Conservation (phyloP, 768 basidiomycete species). For the Fibroporia radiculosa region DNA sequence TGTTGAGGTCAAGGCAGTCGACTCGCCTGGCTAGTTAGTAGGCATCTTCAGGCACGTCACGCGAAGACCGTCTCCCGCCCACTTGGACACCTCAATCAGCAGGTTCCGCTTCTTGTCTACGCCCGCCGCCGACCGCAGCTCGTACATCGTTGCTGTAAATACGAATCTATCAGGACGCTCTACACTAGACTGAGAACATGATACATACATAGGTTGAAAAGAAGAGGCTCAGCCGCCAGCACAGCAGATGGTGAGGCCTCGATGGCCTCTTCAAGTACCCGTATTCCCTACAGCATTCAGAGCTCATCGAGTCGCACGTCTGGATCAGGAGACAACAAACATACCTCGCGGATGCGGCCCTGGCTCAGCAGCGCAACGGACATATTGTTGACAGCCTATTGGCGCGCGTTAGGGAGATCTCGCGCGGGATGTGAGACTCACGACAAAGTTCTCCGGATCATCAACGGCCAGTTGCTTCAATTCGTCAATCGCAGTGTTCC, state of each 20-base stretch:
- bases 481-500: conserved; percentile 42
- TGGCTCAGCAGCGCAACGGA: conserved; percentile 64
- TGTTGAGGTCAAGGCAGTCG: too few species aligned
- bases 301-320: neutral
- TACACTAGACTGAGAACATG: neutral
- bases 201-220: conserved; percentile 75
- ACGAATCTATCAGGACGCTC: neutral
- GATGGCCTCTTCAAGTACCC: conserved; percentile 57
- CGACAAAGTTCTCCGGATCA: conserved; percentile 57
- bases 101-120: conserved; percentile 71
- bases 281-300: conserved; percentile 45
- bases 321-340: conserved; percentile 8
- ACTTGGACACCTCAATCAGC: conserved; percentile 70
- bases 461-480: conserved; percentile 37
- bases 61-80: conserved; percentile 79
- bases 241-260: conserved; percentile 59
- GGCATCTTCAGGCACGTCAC: conserved; percentile 77
- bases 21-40: conserved; percentile 18
- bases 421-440: conserved; percentile 22
- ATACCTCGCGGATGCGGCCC: conserved; percentile 65
- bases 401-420: neutral
- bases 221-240: conserved; percentile 71
- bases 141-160: conserved; percentile 67
- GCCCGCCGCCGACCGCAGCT: conserved; percentile 65
- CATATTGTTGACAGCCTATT: conserved; percentile 68